These are phyloP conservation scores for Xylaria sp. DNA, from an alignment of 2,329 filamentous ascomycete species.

Conservation along the genomic window DNA sequence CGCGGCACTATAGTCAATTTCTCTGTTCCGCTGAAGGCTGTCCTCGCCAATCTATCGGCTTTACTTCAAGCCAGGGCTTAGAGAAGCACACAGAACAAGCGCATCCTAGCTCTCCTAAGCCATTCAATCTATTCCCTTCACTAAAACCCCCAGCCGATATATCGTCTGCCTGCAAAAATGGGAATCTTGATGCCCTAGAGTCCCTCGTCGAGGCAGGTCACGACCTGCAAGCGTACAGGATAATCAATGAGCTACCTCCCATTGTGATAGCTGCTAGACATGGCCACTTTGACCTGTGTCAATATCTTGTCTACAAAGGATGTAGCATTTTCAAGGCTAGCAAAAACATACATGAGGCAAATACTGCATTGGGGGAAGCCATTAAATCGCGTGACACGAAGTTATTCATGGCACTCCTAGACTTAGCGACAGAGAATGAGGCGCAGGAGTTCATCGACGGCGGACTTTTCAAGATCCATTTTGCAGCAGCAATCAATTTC, in stretches of 20 bases:
- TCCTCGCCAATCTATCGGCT: background rate
- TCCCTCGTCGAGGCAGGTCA: background rate
- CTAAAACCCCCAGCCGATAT: background rate
- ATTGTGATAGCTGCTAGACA: background rate
- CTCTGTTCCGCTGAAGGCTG: conserved; percentile 1
- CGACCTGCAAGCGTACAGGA: background rate
- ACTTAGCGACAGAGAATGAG: background rate
- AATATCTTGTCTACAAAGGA: background rate
- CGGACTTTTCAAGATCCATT: background rate
- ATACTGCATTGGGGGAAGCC: background rate
- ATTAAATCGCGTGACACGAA: background rate
- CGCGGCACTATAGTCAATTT: background rate
- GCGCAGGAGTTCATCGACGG: background rate
- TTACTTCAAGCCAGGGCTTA: background rate
- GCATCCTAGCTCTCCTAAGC: background rate
- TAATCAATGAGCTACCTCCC: background rate
- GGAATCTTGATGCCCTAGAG: background rate
- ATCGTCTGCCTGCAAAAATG: background rate
- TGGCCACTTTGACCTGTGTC: background rate
- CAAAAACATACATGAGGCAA: too few relatives aligned
- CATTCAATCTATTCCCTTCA: background rate
- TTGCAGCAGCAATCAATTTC: background rate
- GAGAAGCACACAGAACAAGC: background rate
- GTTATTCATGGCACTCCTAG: background rate
- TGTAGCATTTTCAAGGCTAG: background rate